Conservation (phyloP, 805 yeast genomes). For the Teunomyces funiuensis region DNA sequence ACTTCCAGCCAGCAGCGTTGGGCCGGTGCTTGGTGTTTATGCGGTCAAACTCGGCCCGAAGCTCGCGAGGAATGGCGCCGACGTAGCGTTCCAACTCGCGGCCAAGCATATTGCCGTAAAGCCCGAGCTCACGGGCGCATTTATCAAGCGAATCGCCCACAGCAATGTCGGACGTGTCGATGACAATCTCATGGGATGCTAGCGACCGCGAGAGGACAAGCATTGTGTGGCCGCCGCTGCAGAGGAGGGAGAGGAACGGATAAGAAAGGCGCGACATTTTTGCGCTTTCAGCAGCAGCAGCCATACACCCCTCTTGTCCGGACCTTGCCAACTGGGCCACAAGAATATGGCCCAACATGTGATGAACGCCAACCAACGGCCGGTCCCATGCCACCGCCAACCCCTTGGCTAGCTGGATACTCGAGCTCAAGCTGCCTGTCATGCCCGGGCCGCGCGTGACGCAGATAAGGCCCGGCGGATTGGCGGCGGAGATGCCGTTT, state of each 20-base stretch:
- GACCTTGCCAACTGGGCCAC: conserved; percentile 35
- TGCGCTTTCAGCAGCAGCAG: too few species aligned
- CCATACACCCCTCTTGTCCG: too few species aligned
- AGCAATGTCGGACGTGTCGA: conserved; percentile 82
- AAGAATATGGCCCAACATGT: conserved; percentile 90
- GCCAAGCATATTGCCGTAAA: conserved; percentile 83
- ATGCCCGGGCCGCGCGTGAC: conserved; percentile 97
- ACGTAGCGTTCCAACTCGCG: conserved; percentile 70
- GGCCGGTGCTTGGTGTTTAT: conserved; percentile 21
- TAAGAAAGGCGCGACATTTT: conserved; percentile 28
- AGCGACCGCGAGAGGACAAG: conserved; percentile 65
- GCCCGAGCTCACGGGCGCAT: conserved; percentile 82
- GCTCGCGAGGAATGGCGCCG: conserved; percentile 26
- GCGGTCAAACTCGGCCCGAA: conserved; percentile 22
- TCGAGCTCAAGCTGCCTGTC: conserved; percentile 83
- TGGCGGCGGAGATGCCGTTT: conserved; percentile 26
- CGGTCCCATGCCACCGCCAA: conserved; percentile 71
- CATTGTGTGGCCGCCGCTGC: conserved; percentile 95
- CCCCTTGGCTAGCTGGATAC: conserved; percentile 84
- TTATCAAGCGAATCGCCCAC: conserved; percentile 93
- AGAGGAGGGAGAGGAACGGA: conserved; percentile 76
- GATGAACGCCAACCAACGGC: conserved; percentile 90
- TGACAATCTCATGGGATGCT: conserved; percentile 66
- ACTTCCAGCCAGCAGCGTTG: conserved; percentile 23
- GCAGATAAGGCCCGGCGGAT: conserved; percentile 71